phyloP scores from a whole-genome alignment of 1,284 basidiomycete species.

The Stygiomarasmius scandens region DNA sequence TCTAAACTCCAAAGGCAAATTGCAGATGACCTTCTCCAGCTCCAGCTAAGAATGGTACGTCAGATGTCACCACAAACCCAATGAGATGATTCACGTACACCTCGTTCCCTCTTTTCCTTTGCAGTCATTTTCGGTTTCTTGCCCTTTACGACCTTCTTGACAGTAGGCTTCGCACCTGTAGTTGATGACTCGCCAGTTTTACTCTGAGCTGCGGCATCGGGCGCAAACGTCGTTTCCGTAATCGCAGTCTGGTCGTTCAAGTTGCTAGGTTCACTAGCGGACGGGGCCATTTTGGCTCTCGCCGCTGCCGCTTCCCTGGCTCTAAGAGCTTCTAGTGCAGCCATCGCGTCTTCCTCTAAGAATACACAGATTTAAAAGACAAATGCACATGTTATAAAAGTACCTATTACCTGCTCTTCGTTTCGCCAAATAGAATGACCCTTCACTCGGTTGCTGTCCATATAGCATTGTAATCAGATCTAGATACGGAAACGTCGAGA shows the following conservation, averaged over 20 bases:
- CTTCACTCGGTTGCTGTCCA: constrained; percentile 61
- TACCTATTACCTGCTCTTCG: constrained; percentile 66
- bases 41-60: constrained; percentile 45
- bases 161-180: constrained; percentile 34
- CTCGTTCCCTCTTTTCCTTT: constrained; percentile 84
- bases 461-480: not conserved
- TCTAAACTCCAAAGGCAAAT: constrained; percentile 87
- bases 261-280: constrained; percentile 8
- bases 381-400: not conserved
- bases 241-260: constrained; percentile 39
- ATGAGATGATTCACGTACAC: constrained; percentile 44
- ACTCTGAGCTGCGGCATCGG: constrained; percentile 44
- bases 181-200: constrained; percentile 28
- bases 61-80: not conserved
- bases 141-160: constrained; percentile 62
- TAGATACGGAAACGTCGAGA: not conserved
- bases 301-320: constrained; percentile 1
- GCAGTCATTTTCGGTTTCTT: constrained; percentile 66
- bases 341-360: constrained; percentile 50
- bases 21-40: constrained; percentile 76
- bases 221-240: constrained; percentile 43
- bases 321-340: constrained; percentile 39
- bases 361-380: constrained; percentile 3
- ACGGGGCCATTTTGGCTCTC: constrained; percentile 5
- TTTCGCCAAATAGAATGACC: constrained; percentile 61